These are phyloP conservation scores for Cladosporium halotolerans DNA, from an alignment of 2,329 filamentous ascomycete genomes.

Conservation along the genomic window DNA sequence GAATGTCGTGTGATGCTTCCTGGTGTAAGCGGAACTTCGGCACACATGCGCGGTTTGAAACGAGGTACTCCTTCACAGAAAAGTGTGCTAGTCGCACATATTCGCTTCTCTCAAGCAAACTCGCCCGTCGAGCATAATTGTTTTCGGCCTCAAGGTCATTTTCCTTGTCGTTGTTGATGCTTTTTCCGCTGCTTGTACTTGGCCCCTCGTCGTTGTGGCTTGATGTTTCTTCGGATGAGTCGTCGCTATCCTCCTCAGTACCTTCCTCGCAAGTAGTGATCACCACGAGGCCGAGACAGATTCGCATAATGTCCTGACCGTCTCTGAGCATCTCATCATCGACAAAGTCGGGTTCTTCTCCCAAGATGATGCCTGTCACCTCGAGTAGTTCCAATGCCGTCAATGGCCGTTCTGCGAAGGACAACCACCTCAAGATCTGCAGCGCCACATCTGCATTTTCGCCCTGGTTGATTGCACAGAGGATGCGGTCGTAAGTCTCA, in stretches of 20 bases:
- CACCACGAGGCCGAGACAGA: background rate
- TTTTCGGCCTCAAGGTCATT: too few species aligned
- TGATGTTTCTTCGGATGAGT: background rate
- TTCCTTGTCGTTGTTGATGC: too few species aligned
- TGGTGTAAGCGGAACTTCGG: constrained; percentile 21
- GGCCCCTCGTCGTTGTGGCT: background rate
- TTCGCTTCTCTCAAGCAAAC: background rate
- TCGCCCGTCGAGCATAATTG: constrained; percentile 13
- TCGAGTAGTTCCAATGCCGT: background rate
- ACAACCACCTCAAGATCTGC: background rate
- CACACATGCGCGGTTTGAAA: constrained; percentile 23
- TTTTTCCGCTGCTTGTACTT: too few species aligned
- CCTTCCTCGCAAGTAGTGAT: background rate
- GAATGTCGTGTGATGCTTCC: constrained; percentile 18
- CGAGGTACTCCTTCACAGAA: constrained; percentile 33
- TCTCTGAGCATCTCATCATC: background rate
- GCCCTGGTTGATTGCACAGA: background rate
- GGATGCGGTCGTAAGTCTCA: constrained; percentile 32
- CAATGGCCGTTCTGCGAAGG: background rate
- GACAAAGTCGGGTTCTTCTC: background rate
- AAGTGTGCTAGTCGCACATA: constrained; percentile 27
- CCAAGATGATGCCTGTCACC: background rate
- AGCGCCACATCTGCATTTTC: background rate
- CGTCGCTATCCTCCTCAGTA: background rate
- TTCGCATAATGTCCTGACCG: background rate